Percentiles rank a stretch among this genome's conserved stretches.
Evolutionary conservation across 305 asterid genomes (phyloP).

Genomic region (Fraxinus velutina): DNA sequence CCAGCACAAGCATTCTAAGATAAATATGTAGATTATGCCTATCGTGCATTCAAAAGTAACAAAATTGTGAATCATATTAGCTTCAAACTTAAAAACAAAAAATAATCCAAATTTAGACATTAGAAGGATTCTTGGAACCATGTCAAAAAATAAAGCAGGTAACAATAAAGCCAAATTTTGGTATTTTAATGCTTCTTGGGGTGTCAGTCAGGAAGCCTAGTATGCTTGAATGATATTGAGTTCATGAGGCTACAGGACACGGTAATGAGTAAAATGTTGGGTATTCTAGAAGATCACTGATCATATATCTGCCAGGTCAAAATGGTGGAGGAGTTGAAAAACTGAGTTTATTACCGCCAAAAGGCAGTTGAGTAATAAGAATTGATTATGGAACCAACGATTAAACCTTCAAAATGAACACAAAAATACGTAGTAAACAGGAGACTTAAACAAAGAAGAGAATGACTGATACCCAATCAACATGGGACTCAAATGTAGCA

Average conservation of each 20-base stretch:
- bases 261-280: neutral
- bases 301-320: constrained; percentile 9
- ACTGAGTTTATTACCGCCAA: neutral
- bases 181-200: neutral
- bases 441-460: constrained; percentile 22
- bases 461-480: constrained; percentile 74
- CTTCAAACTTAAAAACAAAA: neutral
- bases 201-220: neutral
- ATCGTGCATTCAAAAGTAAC: constrained; percentile 5
- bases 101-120: neutral
- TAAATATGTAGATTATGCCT: constrained; percentile 14
- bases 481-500: constrained; percentile 90
- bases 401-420: neutral
- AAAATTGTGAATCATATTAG: neutral
- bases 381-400: neutral
- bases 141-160: neutral
- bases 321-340: neutral
- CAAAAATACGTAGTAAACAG: neutral
- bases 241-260: neutral
- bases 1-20: constrained; percentile 14
- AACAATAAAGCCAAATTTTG: neutral
- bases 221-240: constrained; percentile 6
- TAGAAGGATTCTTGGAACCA: constrained; percentile 9
- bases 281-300: constrained; percentile 10
- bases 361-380: neutral